Conservation (phyloP, 164 flowering plant genomes). For the Chimonanthus praecox region DNA sequence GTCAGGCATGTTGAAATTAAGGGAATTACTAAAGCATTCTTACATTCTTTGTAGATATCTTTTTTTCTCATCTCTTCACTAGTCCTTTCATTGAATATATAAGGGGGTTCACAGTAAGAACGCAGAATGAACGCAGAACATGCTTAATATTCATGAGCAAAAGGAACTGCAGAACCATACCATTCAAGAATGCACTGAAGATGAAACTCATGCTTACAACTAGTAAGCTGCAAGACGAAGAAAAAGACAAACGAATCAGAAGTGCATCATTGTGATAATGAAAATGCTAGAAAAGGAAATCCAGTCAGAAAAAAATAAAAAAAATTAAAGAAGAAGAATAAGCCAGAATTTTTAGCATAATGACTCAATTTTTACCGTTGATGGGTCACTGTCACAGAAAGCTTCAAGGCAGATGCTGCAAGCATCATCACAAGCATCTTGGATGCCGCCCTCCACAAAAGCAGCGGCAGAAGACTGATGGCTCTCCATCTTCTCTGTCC, state of each 20-base stretch:
- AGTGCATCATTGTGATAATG: not conserved
- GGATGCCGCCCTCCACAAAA: constrained; percentile 95
- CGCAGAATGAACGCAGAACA: not conserved
- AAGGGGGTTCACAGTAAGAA: not conserved
- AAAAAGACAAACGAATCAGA: not conserved
- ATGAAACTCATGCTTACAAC: constrained; percentile 96
- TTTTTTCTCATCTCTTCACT: not conserved
- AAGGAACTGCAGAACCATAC: constrained; percentile 25
- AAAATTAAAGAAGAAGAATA: not conserved
- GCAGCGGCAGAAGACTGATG: constrained; percentile 88
- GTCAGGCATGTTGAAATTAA: not conserved
- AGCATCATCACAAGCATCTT: constrained; percentile 96
- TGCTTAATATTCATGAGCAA: not conserved
- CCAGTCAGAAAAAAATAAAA: not conserved
- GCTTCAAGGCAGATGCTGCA: constrained; percentile 96
- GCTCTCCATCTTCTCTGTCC: constrained; percentile 36
- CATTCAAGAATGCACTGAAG: constrained; percentile 98
- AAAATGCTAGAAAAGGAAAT: not conserved
- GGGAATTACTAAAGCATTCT: too few relatives aligned
- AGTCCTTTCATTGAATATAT: not conserved
- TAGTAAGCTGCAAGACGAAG: constrained; percentile 55
- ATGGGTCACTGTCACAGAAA: constrained; percentile 80
- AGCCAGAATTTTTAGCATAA: not conserved
- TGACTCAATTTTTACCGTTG: constrained; percentile 44
- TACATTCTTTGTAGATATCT: not conserved